Conservation (phyloP, 148 eudicot genomes). For the Mesembryanthemum crystallinum region DNA sequence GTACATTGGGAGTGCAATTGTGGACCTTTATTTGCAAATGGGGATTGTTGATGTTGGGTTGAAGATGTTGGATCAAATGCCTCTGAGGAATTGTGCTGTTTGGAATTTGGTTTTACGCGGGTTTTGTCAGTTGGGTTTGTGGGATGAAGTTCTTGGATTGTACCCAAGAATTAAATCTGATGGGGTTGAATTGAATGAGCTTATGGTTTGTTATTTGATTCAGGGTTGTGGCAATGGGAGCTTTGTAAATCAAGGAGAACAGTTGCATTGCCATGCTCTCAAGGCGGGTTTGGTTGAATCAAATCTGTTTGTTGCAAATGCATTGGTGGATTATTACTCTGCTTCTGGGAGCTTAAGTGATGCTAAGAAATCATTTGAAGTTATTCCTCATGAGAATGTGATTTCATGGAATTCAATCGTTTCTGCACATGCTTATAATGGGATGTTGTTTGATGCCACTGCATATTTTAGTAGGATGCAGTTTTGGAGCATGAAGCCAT, state of each 20-base stretch:
- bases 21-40: slow-evolving; percentile 62
- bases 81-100: slow-evolving; percentile 47
- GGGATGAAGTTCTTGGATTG: slow-evolving; percentile 39
- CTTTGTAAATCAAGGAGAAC: slow-evolving; percentile 54
- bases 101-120: slow-evolving; percentile 78
- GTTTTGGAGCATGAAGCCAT: slow-evolving; percentile 61
- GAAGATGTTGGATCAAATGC: slow-evolving; percentile 47
- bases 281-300: slow-evolving; percentile 53
- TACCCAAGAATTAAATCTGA: slow-evolving; percentile 43
- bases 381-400: slow-evolving; percentile 55
- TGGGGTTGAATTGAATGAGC: slow-evolving; percentile 58
- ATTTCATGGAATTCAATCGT: slow-evolving; percentile 87
- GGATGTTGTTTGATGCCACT: slow-evolving; percentile 44
- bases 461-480: slow-evolving; percentile 52
- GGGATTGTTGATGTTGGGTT: slow-evolving; percentile 51
- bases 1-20: slow-evolving; percentile 58
- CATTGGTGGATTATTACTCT: slow-evolving; percentile 77
- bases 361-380: slow-evolving; percentile 53
- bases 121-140: slow-evolving; percentile 49
- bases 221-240: slow-evolving; percentile 56
- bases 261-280: slow-evolving; percentile 60
- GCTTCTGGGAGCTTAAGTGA: slow-evolving; percentile 58
- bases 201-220: slow-evolving; percentile 67
- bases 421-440: slow-evolving; percentile 46
- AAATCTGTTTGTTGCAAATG: slow-evolving; percentile 66